These are phyloP conservation scores for Entophlyctis helioformis DNA, from an alignment of 192 early-diverging fungal species.

Conservation along the genomic window DNA sequence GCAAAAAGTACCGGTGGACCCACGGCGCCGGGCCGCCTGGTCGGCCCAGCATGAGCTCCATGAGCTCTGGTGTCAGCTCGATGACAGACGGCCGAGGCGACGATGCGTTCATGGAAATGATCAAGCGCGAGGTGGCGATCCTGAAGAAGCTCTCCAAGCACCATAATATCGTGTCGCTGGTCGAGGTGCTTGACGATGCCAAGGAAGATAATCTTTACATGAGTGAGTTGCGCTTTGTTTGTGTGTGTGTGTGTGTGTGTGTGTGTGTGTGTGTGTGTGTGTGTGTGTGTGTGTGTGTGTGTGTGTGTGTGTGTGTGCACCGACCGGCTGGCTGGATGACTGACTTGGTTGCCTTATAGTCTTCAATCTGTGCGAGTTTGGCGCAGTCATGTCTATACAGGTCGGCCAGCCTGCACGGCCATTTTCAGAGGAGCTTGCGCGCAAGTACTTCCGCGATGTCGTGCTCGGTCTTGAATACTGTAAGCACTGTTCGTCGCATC, in stretches of 20 bases:
- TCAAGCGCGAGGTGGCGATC: slow-evolving; percentile 44
- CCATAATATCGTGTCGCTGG: slow-evolving; percentile 44
- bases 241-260: too few relatives aligned
- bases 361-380: slow-evolving; percentile 50
- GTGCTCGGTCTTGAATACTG: slow-evolving; percentile 47
- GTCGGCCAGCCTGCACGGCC: slow-evolving; percentile 21
- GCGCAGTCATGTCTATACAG: slow-evolving; percentile 39
- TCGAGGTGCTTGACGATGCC: slow-evolving; percentile 47
- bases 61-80: slow-evolving; percentile 1
- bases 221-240: too few relatives aligned
- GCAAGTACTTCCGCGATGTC: slow-evolving; percentile 45
- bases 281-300: too few relatives aligned
- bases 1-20: slow-evolving; percentile 38
- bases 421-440: slow-evolving; percentile 33
- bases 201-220: slow-evolving; percentile 51
- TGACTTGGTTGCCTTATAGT: too few relatives aligned
- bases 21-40: not conserved
- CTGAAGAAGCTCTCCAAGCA: slow-evolving; percentile 48
- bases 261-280: too few relatives aligned
- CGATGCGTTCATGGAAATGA: slow-evolving; percentile 2
- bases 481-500: too few relatives aligned
- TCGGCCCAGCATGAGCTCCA: not conserved
- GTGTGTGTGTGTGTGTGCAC: too few relatives aligned
- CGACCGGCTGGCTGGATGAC: too few relatives aligned
- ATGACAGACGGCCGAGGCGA: not conserved